Percentiles rank a stretch among this genome's conserved stretches.
Evolutionary conservation across 1,284 basidiomycete species (phyloP).

Genomic region (Ustilago vetiveriae): DNA sequence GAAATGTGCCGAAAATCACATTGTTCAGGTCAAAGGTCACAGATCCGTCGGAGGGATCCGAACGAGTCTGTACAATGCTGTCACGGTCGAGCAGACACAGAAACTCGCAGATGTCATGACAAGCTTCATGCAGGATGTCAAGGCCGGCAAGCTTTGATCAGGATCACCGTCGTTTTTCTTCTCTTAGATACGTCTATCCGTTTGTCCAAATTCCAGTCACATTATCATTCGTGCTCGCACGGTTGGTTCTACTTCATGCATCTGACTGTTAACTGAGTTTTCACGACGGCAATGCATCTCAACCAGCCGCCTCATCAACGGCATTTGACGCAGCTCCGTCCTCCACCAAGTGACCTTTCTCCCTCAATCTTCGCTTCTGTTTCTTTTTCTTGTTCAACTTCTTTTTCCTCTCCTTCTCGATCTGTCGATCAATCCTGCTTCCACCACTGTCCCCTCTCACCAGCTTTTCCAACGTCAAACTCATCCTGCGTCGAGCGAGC

Average conservation of each 20-base stretch:
- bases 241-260: too few species aligned
- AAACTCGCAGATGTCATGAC: conserved; percentile 70
- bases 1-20: conserved; percentile 49
- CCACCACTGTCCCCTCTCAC: conserved; percentile 33
- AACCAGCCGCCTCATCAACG: too few species aligned
- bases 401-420: conserved; percentile 46
- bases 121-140: conserved; percentile 62
- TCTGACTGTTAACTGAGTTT: too few species aligned
- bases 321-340: background rate
- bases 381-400: conserved; percentile 60
- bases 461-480: conserved; percentile 50
- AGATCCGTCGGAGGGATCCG: conserved; percentile 74
- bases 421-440: conserved; percentile 44
- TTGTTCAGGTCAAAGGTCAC: conserved; percentile 62
- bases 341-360: conserved; percentile 9
- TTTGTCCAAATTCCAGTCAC: background rate
- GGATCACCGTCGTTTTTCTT: background rate
- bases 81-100: conserved; percentile 79
- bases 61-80: conserved; percentile 92
- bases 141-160: conserved; percentile 28
- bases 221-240: background rate
- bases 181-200: background rate
- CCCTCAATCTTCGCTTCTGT: conserved; percentile 36
- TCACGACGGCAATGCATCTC: too few species aligned
- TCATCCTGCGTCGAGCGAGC: conserved; percentile 54